phyloP scores from a whole-genome alignment of 1,284 basidiomycete species.

The Pseudozyma sp. region DNA sequence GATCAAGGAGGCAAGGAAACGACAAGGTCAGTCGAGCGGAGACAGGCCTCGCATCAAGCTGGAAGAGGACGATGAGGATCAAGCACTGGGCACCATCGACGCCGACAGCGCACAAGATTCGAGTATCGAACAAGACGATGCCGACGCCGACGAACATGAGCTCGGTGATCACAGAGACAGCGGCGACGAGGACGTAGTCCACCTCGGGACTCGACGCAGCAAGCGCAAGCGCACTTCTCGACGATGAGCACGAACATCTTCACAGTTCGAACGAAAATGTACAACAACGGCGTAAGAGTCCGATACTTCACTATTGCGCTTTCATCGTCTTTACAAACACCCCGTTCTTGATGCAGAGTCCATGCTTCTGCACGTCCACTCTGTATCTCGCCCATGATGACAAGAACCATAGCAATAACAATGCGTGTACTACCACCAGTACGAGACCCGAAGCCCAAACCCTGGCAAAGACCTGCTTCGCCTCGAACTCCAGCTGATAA shows the following conservation, averaged over 20 bases:
- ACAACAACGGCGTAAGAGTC: too few relatives aligned
- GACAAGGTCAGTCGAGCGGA: neutral
- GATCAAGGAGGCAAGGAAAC: neutral
- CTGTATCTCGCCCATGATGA: constrained; percentile 51
- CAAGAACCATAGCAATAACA: constrained; percentile 46
- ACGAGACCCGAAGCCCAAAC: constrained; percentile 58
- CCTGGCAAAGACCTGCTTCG: constrained; percentile 54
- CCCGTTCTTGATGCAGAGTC: constrained; percentile 9
- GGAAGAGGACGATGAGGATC: neutral
- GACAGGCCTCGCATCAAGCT: neutral
- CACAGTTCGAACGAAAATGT: too few relatives aligned
- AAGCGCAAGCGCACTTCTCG: too few relatives aligned
- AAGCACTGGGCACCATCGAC: too few relatives aligned
- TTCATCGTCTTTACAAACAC: constrained; percentile 28
- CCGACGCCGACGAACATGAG: neutral
- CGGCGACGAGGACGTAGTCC: too few relatives aligned
- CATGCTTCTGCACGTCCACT: constrained; percentile 33
- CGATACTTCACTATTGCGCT: constrained; percentile 11
- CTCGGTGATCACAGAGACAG: neutral
- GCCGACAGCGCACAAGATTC: too few relatives aligned
- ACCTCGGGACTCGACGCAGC: too few relatives aligned
- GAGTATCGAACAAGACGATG: too few relatives aligned
- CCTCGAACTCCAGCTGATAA: constrained; percentile 64
- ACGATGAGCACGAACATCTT: neutral
- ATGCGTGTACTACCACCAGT: constrained; percentile 51